Evolutionary conservation across 768 basidiomycete genomes (phyloP).

Genomic region (Lentinula detonsa): DNA sequence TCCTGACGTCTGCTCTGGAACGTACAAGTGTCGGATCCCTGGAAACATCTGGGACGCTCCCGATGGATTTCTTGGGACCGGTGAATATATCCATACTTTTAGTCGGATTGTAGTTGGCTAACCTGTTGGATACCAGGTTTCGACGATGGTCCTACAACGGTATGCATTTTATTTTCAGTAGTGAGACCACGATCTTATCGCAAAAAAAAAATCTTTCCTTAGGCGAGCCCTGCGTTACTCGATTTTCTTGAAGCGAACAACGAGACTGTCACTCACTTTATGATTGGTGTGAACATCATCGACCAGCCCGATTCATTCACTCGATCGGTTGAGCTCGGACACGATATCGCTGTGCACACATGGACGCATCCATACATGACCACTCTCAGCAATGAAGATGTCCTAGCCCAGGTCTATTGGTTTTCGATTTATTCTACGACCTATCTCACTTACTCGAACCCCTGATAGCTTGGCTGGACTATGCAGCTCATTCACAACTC

Average conservation of each 20-base stretch:
- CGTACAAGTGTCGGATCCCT: slow-evolving; percentile 55
- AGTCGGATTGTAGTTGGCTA: neutral
- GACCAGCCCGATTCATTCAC: slow-evolving; percentile 49
- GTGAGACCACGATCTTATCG: neutral
- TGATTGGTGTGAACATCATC: slow-evolving; percentile 80
- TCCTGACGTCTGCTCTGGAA: slow-evolving; percentile 67
- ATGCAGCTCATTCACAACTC: slow-evolving; percentile 74
- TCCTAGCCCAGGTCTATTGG: slow-evolving; percentile 54
- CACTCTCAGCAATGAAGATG: slow-evolving; percentile 57
- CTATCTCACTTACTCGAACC: neutral
- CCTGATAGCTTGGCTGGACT: slow-evolving; percentile 65
- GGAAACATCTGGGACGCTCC: slow-evolving; percentile 79
- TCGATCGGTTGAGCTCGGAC: slow-evolving; percentile 38
- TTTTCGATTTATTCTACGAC: neutral
- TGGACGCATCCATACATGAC: slow-evolving; percentile 83
- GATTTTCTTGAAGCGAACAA: slow-evolving; percentile 63
- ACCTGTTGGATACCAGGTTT: slow-evolving; percentile 33
- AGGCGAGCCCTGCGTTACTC: slow-evolving; percentile 46
- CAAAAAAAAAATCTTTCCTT: neutral
- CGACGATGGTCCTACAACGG: slow-evolving; percentile 72
- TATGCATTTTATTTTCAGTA: slow-evolving; percentile 14
- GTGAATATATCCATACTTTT: neutral
- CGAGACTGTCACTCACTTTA: slow-evolving; percentile 77
- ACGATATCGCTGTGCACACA: slow-evolving; percentile 52
- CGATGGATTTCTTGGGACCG: slow-evolving; percentile 50